Evolutionary conservation across 768 basidiomycete genomes (phyloP).

Genomic region (Rhizopogon vinicolor): DNA sequence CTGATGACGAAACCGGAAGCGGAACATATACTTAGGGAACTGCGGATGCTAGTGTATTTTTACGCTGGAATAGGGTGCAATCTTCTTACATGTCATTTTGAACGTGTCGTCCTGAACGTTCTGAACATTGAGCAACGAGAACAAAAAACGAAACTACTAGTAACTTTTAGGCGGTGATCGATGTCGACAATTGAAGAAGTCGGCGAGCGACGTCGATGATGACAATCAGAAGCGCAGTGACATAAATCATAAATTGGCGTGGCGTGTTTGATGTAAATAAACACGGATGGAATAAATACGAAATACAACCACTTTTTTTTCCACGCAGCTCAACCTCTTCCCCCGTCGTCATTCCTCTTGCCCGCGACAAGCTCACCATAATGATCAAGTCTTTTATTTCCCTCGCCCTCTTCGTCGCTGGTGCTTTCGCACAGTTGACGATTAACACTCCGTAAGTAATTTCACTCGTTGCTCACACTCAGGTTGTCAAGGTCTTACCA

Average conservation of each 20-base stretch:
- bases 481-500: slow-evolving; percentile 2
- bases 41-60: slow-evolving; percentile 6
- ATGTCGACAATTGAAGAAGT: too few species aligned
- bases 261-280: slow-evolving; percentile 5
- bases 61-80: background rate
- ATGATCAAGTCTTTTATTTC: slow-evolving; percentile 32
- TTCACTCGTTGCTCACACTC: background rate
- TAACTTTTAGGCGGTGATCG: too few species aligned
- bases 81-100: background rate
- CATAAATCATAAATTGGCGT: background rate
- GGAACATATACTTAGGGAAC: background rate
- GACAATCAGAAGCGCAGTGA: too few species aligned
- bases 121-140: background rate
- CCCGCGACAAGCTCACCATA: slow-evolving; percentile 34
- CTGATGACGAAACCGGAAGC: too few species aligned
- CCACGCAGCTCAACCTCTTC: slow-evolving; percentile 23
- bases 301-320: slow-evolving; percentile 11
- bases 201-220: too few species aligned
- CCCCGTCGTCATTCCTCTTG: slow-evolving; percentile 12
- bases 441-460: slow-evolving; percentile 72
- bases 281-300: slow-evolving; percentile 25
- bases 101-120: too few species aligned
- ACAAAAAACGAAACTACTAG: too few species aligned
- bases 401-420: slow-evolving; percentile 36
- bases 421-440: slow-evolving; percentile 43